Evolutionary conservation across 1,284 basidiomycete species (phyloP).

Genomic region (Macrocybe sp.): DNA sequence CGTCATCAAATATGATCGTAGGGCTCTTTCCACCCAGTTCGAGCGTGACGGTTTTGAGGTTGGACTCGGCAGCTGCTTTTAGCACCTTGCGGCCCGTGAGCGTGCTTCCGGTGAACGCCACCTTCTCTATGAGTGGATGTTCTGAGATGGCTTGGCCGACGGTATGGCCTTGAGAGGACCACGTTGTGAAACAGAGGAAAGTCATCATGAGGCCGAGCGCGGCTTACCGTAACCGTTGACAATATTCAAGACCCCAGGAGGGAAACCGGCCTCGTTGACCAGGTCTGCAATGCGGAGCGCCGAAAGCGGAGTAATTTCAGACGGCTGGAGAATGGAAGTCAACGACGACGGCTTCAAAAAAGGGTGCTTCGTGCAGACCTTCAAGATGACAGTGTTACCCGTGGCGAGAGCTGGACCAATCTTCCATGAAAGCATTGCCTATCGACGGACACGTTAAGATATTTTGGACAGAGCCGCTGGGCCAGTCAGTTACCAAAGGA

Average conservation of each 20-base stretch:
- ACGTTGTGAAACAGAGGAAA: not conserved
- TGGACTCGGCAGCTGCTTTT: conserved; percentile 67
- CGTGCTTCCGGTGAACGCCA: conserved; percentile 63
- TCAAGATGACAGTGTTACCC: conserved; percentile 77
- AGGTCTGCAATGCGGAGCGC: conserved; percentile 51
- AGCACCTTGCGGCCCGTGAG: conserved; percentile 74
- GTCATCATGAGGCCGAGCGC: not conserved
- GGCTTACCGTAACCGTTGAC: conserved; percentile 62
- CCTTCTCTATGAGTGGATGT: conserved; percentile 55
- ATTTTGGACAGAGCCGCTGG: not conserved
- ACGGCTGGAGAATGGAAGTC: not conserved
- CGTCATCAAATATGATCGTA: conserved; percentile 72
- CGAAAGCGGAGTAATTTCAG: conserved; percentile 43
- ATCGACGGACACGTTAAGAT: not conserved
- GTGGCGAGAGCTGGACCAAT: conserved; percentile 76
- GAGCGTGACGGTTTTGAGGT: conserved; percentile 77
- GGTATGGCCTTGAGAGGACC: conserved; percentile 43
- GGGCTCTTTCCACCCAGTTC: conserved; percentile 85
- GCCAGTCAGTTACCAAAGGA: conserved; percentile 27
- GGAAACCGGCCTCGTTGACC: conserved; percentile 48
- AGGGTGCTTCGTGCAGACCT: conserved; percentile 32
- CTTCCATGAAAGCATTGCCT: conserved; percentile 67
- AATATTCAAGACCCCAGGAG: conserved; percentile 64
- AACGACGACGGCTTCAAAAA: not conserved
- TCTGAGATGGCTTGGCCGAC: conserved; percentile 51